Percentiles rank a stretch among this genome's conserved stretches.
Evolutionary conservation across 106 monocot species (phyloP).

Genomic region (Allium fistulosum): DNA sequence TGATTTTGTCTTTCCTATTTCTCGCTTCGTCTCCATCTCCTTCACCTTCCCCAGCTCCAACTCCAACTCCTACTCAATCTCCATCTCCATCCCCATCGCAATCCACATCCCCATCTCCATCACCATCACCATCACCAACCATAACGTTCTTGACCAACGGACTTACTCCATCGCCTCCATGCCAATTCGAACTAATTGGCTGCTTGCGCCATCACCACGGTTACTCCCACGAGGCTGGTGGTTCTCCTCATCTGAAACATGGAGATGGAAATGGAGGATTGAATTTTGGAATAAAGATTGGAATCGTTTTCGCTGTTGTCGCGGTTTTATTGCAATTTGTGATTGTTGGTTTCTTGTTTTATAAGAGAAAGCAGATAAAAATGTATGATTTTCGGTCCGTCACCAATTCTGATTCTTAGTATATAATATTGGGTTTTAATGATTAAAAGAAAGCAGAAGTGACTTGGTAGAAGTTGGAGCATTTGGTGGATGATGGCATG

Average conservation of each 20-base stretch:
- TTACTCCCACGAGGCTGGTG: neutral
- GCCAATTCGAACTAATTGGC: neutral
- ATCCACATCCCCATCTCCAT: neutral
- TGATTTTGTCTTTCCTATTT: no score
- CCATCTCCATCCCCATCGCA: neutral
- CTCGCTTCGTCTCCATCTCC: no score
- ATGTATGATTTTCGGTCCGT: no score
- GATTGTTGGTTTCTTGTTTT: constrained; percentile 10
- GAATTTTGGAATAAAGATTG: constrained; percentile 11
- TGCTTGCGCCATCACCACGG: neutral
- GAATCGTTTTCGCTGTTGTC: constrained; percentile 6
- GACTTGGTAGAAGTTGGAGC: no score
- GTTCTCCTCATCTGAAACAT: neutral
- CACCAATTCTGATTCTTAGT: no score
- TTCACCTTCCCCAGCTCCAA: no score
- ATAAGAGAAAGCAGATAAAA: constrained; percentile 12
- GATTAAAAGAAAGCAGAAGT: no score
- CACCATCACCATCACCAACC: neutral
- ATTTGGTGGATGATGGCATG: no score
- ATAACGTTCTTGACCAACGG: neutral
- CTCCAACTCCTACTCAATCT: no score
- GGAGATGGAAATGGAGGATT: neutral
- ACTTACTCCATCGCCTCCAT: neutral
- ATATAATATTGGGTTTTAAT: no score
- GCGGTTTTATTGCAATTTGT: constrained; percentile 6